Base-by-base conservation (phyloP, 2,329 filamentous ascomycete species). In the Aureobasidium sp. region DNA sequence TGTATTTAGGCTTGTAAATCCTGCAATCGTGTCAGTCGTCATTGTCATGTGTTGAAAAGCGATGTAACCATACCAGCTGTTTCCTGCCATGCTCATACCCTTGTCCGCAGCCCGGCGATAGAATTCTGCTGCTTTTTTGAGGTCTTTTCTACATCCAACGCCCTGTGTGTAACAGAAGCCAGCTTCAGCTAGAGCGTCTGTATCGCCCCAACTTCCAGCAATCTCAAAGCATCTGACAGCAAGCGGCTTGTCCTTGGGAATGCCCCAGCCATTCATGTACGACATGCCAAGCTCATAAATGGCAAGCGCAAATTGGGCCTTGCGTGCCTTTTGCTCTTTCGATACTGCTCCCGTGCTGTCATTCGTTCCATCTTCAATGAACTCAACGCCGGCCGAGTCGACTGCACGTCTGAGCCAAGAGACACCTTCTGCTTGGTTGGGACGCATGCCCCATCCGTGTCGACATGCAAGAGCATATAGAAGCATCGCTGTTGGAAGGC, bases 241-340 rank as follows among this genome's bases (percentile, higher is more conserved):
- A 55, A 97, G 78, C 4, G 80, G 72, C 67, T 93, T 95, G 66
- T 98, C 93, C 69, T 95, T 90, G 61, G 91, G 83, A 34, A 95
- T 94, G 14, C 93, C 93, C 93, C 93, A 98, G 4, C 93, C 93
- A 62, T 98, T 96, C 82, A 96, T 90, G 66, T 97, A 91, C 66
- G 89, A 95, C 22, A 96, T 90, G 3, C 93, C 93, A 21, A 98
- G 77, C 71, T 98, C 93, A 62, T 98, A 98, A 51, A 97, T 90
- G 62, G 90, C 93, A 39, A 97, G 77, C 0, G 91, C 93, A 68
- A 97, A 95, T 64, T 97, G 91, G 10, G 90, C 90, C 64, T 90
- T 89, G 58, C 90, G 84, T 5, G 88, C 85, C 69, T 90, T 93
- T 67, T 91, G 88, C 24, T 80, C 64, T 6, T 82, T 24, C 3